Percentiles rank a stretch among this genome's conserved stretches.
Conservation (phyloP, 2,329 filamentous ascomycete genomes). For the Ophiosphaerella herpotricha region DNA sequence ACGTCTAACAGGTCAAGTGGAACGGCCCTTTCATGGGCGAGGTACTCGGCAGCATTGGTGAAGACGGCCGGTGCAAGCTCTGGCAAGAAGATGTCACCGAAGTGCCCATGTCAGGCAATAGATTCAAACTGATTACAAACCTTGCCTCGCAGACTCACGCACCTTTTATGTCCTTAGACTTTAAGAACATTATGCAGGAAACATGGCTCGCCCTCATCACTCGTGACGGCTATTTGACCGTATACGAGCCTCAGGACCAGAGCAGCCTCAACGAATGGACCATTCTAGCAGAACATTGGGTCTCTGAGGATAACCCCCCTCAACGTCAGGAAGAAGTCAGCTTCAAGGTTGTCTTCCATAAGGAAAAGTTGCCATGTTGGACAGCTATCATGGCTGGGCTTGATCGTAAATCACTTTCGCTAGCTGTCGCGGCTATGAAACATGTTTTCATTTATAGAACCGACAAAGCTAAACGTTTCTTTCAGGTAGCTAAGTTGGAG, state of each 20-base stretch:
- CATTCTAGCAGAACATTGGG: constrained; percentile 74
- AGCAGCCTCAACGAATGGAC: constrained; percentile 80
- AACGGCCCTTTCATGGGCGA: constrained; percentile 88
- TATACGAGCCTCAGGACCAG: constrained; percentile 84
- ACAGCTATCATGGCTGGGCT: constrained; percentile 79
- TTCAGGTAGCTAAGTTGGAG: constrained; percentile 76
- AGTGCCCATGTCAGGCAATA: constrained; percentile 71
- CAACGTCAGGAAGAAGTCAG: constrained; percentile 81
- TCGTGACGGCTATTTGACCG: constrained; percentile 75
- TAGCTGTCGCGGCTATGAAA: constrained; percentile 87
- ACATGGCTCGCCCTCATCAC: constrained; percentile 86
- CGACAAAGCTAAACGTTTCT: constrained; percentile 75
- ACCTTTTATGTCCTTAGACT: constrained; percentile 77
- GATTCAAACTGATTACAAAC: constrained; percentile 75
- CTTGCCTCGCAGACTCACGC: constrained; percentile 69
- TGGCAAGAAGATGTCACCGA: constrained; percentile 91
- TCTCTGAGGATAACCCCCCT: constrained; percentile 66
- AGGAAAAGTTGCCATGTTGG: constrained; percentile 81
- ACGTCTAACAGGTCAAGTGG: constrained; percentile 75
- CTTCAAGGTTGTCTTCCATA: constrained; percentile 86
- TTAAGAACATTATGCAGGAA: constrained; percentile 82
- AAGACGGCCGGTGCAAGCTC: constrained; percentile 87
- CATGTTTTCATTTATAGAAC: constrained; percentile 83
- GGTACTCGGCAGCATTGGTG: constrained; percentile 83
- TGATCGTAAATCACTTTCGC: constrained; percentile 73